Conservation (phyloP, 2,329 filamentous ascomycete genomes). For the Colletotrichum sp. region DNA sequence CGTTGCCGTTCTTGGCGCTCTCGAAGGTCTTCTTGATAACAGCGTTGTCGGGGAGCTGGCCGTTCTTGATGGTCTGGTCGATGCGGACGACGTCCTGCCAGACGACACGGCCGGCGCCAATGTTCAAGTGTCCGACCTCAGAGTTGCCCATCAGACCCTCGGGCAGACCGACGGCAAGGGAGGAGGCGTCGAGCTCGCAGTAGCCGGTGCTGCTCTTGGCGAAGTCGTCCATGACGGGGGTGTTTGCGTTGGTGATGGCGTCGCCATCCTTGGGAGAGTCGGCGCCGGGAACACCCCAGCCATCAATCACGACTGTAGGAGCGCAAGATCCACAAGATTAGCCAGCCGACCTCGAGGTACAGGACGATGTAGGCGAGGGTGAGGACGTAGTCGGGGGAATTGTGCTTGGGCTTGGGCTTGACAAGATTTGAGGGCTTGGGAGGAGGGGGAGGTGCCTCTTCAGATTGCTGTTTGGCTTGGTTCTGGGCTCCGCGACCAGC, state of each 20-base stretch:
- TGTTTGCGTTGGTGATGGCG: slow-evolving; percentile 92
- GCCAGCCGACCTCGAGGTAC: slow-evolving; percentile 63
- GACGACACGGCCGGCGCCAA: slow-evolving; percentile 94
- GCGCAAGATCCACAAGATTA: slow-evolving; percentile 60
- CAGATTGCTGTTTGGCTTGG: background rate
- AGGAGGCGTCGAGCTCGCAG: slow-evolving; percentile 93
- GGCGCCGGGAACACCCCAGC: slow-evolving; percentile 89
- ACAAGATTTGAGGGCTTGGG: background rate
- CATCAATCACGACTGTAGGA: slow-evolving; percentile 91
- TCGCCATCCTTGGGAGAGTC: slow-evolving; percentile 87
- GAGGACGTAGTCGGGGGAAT: slow-evolving; percentile 22
- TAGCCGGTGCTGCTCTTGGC: slow-evolving; percentile 83
- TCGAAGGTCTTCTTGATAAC: slow-evolving; percentile 80
- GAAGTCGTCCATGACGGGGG: slow-evolving; percentile 93
- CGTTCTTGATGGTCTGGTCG: slow-evolving; percentile 88
- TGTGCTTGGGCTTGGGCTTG: background rate
- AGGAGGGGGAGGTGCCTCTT: slow-evolving; percentile 9
- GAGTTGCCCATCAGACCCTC: slow-evolving; percentile 99
- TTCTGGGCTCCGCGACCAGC: background rate
- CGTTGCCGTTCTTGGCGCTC: slow-evolving; percentile 84
- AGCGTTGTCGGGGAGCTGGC: slow-evolving; percentile 75
- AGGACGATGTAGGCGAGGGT: slow-evolving; percentile 50
- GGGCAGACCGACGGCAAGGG: slow-evolving; percentile 91
- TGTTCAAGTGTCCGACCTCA: slow-evolving; percentile 98
- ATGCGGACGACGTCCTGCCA: slow-evolving; percentile 99